Percentiles rank a stretch among this genome's conserved stretches.
Evolutionary conservation across 257 asterid species (phyloP).

Genomic region (Haberlea rhodopensis): DNA sequence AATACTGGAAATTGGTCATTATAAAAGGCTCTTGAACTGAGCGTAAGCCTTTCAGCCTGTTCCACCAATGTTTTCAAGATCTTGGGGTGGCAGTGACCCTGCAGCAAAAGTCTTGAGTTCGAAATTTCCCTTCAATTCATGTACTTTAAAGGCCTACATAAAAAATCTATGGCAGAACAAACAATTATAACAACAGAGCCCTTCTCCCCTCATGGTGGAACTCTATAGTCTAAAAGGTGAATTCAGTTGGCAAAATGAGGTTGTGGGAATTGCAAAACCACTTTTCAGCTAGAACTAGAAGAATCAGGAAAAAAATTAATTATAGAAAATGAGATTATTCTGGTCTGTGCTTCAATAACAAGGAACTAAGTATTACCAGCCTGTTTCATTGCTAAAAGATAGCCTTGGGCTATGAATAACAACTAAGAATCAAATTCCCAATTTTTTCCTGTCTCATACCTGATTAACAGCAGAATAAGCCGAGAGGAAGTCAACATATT

Average conservation of each 20-base stretch:
- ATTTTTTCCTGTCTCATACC: conserved; percentile 36
- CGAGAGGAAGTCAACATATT: conserved; percentile 88
- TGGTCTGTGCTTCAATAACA: background rate
- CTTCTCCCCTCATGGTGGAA: background rate
- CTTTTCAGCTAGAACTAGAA: background rate
- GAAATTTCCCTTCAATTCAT: conserved; percentile 7
- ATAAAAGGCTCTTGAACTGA: conserved; percentile 94
- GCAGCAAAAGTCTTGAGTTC: conserved; percentile 28
- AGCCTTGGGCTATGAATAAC: conserved; percentile 11
- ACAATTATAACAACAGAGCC: background rate
- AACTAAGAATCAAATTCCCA: conserved; percentile 12
- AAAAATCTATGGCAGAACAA: conserved; percentile 9
- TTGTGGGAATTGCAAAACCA: background rate
- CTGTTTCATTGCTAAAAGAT: conserved; percentile 2
- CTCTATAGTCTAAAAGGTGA: background rate
- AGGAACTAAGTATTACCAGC: background rate
- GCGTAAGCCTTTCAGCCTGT: conserved; percentile 85
- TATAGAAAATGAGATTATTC: background rate
- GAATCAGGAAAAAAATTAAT: background rate
- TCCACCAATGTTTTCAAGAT: conserved; percentile 74
- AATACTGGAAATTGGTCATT: conserved; percentile 77
- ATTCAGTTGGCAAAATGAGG: background rate
- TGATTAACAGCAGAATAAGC: conserved; percentile 98
- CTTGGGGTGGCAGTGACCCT: conserved; percentile 99
- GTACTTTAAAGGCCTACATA: conserved; percentile 1